Evolutionary conservation across 257 asterid genomes (phyloP).

Genomic region (Ligustrum vulgare): DNA sequence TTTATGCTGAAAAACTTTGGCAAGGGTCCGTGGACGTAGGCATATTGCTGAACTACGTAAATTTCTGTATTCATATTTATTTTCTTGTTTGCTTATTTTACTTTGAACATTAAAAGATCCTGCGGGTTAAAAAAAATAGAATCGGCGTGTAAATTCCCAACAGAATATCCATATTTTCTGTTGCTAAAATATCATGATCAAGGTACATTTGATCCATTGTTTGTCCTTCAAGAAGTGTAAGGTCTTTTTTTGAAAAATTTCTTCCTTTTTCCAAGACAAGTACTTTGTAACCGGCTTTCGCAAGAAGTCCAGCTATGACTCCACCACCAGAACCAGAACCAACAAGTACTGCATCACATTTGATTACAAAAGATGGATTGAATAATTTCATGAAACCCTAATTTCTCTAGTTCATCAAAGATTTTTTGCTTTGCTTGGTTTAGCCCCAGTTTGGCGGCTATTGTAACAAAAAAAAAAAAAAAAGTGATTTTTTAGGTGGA

Average conservation of each 20-base stretch:
- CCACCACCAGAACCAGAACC: constrained; percentile 98
- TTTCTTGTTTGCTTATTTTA: no score
- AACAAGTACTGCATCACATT: constrained; percentile 74
- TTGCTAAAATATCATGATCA: constrained; percentile 49
- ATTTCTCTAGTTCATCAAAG: constrained; percentile 28
- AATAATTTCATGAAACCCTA: constrained; percentile 43
- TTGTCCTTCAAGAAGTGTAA: constrained; percentile 67
- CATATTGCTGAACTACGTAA: no score
- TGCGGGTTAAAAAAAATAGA: no score
- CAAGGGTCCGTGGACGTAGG: no score
- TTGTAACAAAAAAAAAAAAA: no score
- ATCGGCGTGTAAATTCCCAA: no score
- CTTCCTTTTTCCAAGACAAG: constrained; percentile 77
- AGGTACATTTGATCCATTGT: constrained; percentile 81
- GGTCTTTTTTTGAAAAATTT: constrained; percentile 47
- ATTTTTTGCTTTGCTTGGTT: constrained; percentile 28
- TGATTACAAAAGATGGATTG: constrained; percentile 40
- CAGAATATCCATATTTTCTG: constrained; percentile 49
- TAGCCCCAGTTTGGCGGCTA: no score
- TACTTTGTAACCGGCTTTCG: constrained; percentile 75
- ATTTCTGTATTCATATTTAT: no score
- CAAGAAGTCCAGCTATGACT: constrained; percentile 76
- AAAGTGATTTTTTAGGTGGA: no score
- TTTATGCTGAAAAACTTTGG: no score
- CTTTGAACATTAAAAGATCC: no score